These are phyloP conservation scores for Wickerhamomyces xylosicus DNA, from an alignment of 805 yeast genomes.

Conservation along the genomic window DNA sequence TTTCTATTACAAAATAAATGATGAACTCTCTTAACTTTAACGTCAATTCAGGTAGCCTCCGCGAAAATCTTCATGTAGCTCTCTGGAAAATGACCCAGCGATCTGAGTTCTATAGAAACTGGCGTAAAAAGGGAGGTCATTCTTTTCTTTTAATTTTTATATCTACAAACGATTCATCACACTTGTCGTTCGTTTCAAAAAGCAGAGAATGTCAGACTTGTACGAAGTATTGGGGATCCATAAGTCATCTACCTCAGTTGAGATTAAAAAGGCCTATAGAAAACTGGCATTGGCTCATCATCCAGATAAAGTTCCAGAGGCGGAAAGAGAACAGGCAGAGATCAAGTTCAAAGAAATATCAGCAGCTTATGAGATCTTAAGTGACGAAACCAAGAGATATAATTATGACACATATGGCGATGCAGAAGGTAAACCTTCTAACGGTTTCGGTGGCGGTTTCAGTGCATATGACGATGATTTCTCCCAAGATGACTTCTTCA, in stretches of 20 bases:
- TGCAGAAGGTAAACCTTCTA: constrained; percentile 22
- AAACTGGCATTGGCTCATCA: constrained; percentile 75
- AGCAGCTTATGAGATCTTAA: constrained; percentile 76
- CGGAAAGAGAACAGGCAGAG: constrained; percentile 62
- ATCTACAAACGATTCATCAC: too few relatives aligned
- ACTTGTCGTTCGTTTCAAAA: too few relatives aligned
- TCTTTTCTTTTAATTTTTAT: too few relatives aligned
- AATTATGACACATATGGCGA: constrained; percentile 52
- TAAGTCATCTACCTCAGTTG: constrained; percentile 51
- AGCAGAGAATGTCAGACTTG: constrained; percentile 10
- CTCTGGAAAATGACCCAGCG: too few relatives aligned
- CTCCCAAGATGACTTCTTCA: constrained; percentile 67
- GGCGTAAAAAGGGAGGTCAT: too few relatives aligned
- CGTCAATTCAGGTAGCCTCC: too few relatives aligned
- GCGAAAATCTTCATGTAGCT: too few relatives aligned
- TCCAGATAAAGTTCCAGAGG: constrained; percentile 78
- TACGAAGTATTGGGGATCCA: constrained; percentile 69
- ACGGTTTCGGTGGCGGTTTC: constrained; percentile 23
- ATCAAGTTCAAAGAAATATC: constrained; percentile 71
- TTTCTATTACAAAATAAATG: too few relatives aligned
- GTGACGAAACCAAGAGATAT: constrained; percentile 53
- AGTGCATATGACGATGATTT: constrained; percentile 29
- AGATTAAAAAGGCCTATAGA: constrained; percentile 78
- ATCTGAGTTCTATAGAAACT: too few relatives aligned
- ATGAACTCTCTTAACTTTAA: too few relatives aligned